Percentiles rank a stretch among this genome's conserved stretches.
Evolutionary conservation across 75 land plant genomes (phyloP).

Genomic region (Selaginella tamariscina): DNA sequence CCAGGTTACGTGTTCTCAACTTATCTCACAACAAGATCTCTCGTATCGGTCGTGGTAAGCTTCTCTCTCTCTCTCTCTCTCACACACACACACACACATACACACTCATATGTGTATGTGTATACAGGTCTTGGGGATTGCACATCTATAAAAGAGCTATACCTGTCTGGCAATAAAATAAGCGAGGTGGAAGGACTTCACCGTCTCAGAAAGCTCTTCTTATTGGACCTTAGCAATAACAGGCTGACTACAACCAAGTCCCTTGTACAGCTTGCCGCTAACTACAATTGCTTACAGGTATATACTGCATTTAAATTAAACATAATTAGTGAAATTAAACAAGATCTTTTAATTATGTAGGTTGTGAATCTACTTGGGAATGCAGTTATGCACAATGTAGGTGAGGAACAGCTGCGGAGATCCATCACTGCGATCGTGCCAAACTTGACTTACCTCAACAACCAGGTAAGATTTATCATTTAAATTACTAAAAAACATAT

Average conservation of each 20-base stretch:
- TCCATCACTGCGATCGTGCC: not conserved
- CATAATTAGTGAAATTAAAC: too few relatives aligned
- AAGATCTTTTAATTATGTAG: too few relatives aligned
- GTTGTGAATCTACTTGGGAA: slow-evolving; percentile 11
- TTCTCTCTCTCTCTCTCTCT: not conserved
- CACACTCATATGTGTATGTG: not conserved
- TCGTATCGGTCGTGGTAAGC: slow-evolving; percentile 4
- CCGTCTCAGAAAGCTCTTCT: not conserved
- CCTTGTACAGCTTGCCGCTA: not conserved
- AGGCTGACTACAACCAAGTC: not conserved
- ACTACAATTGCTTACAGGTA: slow-evolving; percentile 1
- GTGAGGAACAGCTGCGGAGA: slow-evolving; percentile 5
- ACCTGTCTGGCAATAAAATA: slow-evolving; percentile 8
- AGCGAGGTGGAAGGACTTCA: slow-evolving; percentile 11
- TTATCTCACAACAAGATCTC: not conserved
- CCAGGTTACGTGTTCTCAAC: slow-evolving; percentile 2
- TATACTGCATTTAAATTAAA: too few relatives aligned
- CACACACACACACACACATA: not conserved
- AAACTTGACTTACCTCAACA: not conserved
- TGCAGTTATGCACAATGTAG: slow-evolving; percentile 1
- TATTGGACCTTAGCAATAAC: slow-evolving; percentile 1
- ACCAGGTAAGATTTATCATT: too few relatives aligned
- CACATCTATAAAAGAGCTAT: slow-evolving; percentile 1
- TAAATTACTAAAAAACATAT: too few relatives aligned
- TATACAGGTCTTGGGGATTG: not conserved